Evolutionary conservation across 495 filamentous ascomycete genomes (phyloP).

Genomic region (Tuber brumale): DNA sequence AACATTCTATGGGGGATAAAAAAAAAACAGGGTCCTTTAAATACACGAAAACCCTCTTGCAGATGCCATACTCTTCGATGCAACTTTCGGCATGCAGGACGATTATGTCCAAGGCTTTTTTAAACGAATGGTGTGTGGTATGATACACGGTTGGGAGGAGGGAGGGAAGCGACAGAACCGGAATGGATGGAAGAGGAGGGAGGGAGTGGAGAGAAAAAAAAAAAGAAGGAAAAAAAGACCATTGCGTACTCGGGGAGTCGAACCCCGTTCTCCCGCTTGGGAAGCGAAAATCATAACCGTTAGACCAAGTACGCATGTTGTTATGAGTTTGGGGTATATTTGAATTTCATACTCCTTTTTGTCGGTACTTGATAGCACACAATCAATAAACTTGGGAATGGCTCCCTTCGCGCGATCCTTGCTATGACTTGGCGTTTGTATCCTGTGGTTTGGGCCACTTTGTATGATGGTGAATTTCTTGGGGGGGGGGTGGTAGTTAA

Average conservation of each 20-base stretch:
- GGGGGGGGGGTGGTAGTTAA: too few relatives aligned
- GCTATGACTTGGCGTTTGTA: neutral
- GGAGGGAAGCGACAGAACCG: too few relatives aligned
- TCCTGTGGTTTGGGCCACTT: neutral
- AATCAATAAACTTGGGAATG: neutral
- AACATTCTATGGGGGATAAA: neutral
- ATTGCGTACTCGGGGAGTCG: conserved; percentile 28
- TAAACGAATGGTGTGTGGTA: neutral
- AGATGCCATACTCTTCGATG: neutral
- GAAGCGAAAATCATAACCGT: conserved; percentile 36
- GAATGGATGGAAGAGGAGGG: too few relatives aligned
- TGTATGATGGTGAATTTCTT: neutral
- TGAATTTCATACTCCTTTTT: neutral
- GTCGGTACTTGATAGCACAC: too few relatives aligned
- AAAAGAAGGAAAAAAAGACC: neutral
- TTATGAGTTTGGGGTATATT: neutral
- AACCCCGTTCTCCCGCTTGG: conserved; percentile 34
- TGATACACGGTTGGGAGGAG: neutral
- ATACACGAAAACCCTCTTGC: neutral
- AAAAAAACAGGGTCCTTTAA: neutral
- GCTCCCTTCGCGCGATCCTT: neutral
- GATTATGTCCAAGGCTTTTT: neutral
- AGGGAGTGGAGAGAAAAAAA: neutral
- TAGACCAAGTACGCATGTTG: conserved; percentile 28
- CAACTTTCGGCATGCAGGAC: neutral